Evolutionary conservation across 495 filamentous ascomycete species (phyloP).

Genomic region (Neurospora sublineolata): DNA sequence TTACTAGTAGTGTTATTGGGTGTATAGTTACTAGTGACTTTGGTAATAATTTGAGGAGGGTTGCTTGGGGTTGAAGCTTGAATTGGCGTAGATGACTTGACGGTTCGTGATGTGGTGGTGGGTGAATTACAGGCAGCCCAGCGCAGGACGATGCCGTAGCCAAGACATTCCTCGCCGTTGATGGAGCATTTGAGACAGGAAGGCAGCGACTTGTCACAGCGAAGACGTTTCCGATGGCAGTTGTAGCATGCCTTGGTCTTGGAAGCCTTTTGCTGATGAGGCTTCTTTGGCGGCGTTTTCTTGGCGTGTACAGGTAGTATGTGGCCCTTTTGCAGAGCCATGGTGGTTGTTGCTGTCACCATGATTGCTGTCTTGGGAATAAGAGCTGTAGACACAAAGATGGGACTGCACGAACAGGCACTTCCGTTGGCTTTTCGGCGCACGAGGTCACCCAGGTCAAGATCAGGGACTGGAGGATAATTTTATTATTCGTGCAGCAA

Average conservation of each 20-base stretch:
- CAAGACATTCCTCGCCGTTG: conserved; percentile 36
- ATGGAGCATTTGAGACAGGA: conserved; percentile 38
- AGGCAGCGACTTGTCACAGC: conserved; percentile 41
- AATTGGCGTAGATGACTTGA: background rate
- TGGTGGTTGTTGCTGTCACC: background rate
- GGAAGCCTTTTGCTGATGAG: background rate
- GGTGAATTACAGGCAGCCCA: conserved; percentile 18
- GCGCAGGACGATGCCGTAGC: conserved; percentile 30
- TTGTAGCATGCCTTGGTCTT: conserved; percentile 16
- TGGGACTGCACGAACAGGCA: background rate
- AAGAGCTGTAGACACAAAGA: background rate
- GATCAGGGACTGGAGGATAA: background rate
- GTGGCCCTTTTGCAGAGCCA: background rate
- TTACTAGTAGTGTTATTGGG: background rate
- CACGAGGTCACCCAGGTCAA: background rate
- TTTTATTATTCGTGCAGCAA: background rate
- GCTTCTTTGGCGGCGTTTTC: background rate
- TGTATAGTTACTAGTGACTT: background rate
- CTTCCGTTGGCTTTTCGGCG: background rate
- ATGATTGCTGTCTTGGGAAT: background rate
- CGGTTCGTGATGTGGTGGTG: background rate
- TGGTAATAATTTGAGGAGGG: background rate
- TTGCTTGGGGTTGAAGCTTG: background rate
- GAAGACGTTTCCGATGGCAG: conserved; percentile 39
- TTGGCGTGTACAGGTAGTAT: background rate